Evolutionary conservation across 2,329 filamentous ascomycete species (phyloP), one percentile per base, ranked within the genome.

Genomic region (Fusarium sp.): DNA sequence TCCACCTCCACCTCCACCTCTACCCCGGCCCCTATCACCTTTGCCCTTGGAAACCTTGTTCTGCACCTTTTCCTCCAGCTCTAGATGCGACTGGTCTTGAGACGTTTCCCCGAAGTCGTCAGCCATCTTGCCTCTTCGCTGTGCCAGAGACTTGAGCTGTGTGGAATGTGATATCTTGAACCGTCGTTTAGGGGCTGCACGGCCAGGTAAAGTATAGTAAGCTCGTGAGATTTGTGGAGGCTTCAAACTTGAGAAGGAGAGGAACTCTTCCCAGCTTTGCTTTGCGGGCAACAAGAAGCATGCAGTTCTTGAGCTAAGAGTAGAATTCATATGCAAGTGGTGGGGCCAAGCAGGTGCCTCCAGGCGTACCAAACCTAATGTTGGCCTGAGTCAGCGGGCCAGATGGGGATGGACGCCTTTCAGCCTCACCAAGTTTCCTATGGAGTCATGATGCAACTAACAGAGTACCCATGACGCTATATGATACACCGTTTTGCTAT

Each of bases 1-100:
- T 5, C 75, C 74, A 5, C 76, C 76, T 0, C 78, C 75, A 0
- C 79, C 76, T 6, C 77, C 62, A 9, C 72, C 72, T 13, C 77
- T 72, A 6, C 74, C 68, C 11, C 78, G 68, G 7, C 79, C 60
- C 18, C 44, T 69, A 7, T 53, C 51, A 2, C 55, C 65, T 16
- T 53, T 78, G 39, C 62, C 72, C 62, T 64, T 76, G 52, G 66
- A 36, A 6, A 53, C 23, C 36, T 57, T 69, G 11, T 68, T 70
- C 37, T 78, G 72, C n/a, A 70, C 36, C 39, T 60, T 71, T 15
- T 76, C 75, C 48, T 78, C 75, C 13, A 77, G 30, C 3, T 65
- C 66, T 15, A 73, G 50, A 34, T 69, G 65, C n/a, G 57, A 63
- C 11, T 60, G 44, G 10, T 67, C 65, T 46, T 68, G 51, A 43